phyloP scores from a whole-genome alignment of 2,329 filamentous ascomycete species.

The Thielaviopsis populi region DNA sequence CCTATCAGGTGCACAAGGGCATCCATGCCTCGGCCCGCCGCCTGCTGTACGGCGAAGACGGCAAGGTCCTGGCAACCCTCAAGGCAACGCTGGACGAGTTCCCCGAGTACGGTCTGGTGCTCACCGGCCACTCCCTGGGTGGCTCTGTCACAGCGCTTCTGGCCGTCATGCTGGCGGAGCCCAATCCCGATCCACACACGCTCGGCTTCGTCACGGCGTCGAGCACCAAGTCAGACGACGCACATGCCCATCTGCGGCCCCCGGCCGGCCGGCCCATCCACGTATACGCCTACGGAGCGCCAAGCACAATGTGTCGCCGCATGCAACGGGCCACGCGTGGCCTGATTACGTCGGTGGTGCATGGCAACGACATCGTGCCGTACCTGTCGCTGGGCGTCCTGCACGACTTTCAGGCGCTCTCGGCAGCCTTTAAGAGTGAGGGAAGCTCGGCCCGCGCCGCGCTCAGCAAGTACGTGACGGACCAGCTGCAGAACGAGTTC shows the following conservation, averaged over 20 bases:
- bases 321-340: conserved; percentile 56
- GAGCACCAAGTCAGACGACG: conserved; percentile 22
- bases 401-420: conserved; percentile 59
- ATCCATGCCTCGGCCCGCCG: conserved; percentile 56
- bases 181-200: conserved; percentile 30
- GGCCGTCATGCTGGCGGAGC: conserved; percentile 55
- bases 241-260: conserved; percentile 20
- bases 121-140: conserved; percentile 55
- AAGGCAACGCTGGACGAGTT: conserved; percentile 51
- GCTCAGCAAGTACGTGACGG: conserved; percentile 51
- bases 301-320: conserved; percentile 54
- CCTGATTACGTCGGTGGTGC: conserved; percentile 58
- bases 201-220: conserved; percentile 49
- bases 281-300: conserved; percentile 65
- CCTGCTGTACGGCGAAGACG: conserved; percentile 51
- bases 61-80: conserved; percentile 50
- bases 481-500: conserved; percentile 46
- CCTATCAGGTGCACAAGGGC: conserved; percentile 59
- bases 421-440: conserved; percentile 59
- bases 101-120: conserved; percentile 52
- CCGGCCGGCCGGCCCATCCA: conserved; percentile 58
- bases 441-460: conserved; percentile 51
- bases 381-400: conserved; percentile 58
- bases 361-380: conserved; percentile 60
- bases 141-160: conserved; percentile 55